phyloP scores from a whole-genome alignment of 2,329 filamentous ascomycete genomes.

The Monosporascus cannonballus region DNA sequence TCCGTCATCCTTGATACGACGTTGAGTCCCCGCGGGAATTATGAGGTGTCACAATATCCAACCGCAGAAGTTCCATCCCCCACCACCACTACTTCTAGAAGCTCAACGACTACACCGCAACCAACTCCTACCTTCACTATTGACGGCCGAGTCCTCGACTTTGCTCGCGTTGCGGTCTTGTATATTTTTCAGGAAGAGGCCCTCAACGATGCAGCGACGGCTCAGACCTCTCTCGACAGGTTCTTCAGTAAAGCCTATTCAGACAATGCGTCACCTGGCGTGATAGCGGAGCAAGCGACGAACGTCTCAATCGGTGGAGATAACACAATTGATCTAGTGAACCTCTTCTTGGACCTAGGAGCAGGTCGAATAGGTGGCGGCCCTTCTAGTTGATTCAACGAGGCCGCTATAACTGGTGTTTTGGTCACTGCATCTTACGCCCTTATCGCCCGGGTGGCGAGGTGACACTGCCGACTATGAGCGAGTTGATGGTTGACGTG shows the following conservation, averaged over 20 bases:
- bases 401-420: no score
- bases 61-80: slow-evolving; percentile 12
- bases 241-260: slow-evolving; percentile 43
- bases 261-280: slow-evolving; percentile 4
- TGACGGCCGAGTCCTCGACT: slow-evolving; percentile 54
- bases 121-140: slow-evolving; percentile 37
- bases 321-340: slow-evolving; percentile 45
- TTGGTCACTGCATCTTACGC: background rate
- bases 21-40: slow-evolving; percentile 11
- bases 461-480: background rate
- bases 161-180: slow-evolving; percentile 56
- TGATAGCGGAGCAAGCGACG: slow-evolving; percentile 29
- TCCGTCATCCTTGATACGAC: slow-evolving; percentile 28
- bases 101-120: slow-evolving; percentile 15
- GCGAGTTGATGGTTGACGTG: no score
- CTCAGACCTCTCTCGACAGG: slow-evolving; percentile 47
- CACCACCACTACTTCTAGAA: slow-evolving; percentile 12
- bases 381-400: slow-evolving; percentile 6
- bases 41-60: slow-evolving; percentile 6
- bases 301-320: slow-evolving; percentile 36
- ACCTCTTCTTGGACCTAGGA: slow-evolving; percentile 35
- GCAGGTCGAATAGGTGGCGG: slow-evolving; percentile 16
- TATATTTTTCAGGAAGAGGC: slow-evolving; percentile 53
- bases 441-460: background rate
- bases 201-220: slow-evolving; percentile 43